Conservation (phyloP, 108 stramenopile species). For the Cyclostephanos tholiformis region DNA sequence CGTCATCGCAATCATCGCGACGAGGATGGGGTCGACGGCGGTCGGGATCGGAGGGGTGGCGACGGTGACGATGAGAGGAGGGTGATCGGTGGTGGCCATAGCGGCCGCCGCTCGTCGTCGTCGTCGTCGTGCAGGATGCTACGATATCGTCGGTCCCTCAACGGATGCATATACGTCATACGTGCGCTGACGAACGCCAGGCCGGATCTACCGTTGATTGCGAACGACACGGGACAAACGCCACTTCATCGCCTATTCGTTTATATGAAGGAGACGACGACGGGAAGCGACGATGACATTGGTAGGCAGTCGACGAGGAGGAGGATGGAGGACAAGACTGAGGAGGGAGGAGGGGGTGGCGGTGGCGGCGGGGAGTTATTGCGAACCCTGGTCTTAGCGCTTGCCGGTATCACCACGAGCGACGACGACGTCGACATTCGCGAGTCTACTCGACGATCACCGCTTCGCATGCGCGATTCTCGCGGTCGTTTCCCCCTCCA, state of each 20-base stretch:
- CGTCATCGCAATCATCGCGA: too few relatives aligned
- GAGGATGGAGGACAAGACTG: constrained; percentile 5
- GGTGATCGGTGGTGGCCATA: neutral
- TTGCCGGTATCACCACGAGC: too few relatives aligned
- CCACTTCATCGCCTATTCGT: constrained; percentile 48
- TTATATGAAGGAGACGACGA: constrained; percentile 12
- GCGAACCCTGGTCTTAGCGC: too few relatives aligned
- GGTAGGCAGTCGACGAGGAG: neutral
- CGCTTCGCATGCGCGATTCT: constrained; percentile 26
- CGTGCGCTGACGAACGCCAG: constrained; percentile 6
- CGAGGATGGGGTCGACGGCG: too few relatives aligned
- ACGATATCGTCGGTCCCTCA: neutral
- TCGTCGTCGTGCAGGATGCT: too few relatives aligned
- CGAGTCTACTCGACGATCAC: neutral
- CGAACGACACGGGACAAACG: constrained; percentile 46
- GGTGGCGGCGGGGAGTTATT: too few relatives aligned
- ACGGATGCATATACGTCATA: neutral
- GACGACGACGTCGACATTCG: neutral
- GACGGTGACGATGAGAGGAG: neutral
- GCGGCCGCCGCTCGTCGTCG: too few relatives aligned
- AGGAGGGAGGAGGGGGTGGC: too few relatives aligned
- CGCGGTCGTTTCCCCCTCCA: constrained; percentile 41
- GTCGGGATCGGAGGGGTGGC: neutral
- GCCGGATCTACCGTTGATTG: constrained; percentile 25
- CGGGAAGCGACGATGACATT: constrained; percentile 1